These are phyloP conservation scores for Pisolithus microcarpus DNA, from an alignment of 768 basidiomycete genomes.

Conservation along the genomic window DNA sequence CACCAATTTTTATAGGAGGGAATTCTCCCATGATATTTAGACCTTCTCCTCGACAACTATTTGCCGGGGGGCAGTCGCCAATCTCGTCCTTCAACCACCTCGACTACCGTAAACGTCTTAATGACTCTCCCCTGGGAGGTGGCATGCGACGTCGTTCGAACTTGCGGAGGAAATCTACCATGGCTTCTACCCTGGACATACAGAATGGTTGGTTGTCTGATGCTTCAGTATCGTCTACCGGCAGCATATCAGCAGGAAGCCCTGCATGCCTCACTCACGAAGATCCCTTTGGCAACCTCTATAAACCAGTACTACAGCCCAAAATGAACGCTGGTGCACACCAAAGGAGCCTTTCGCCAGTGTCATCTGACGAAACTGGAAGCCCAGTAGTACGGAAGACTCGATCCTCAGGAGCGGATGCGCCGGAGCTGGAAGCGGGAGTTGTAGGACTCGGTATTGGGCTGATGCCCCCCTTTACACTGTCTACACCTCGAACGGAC, in stretches of 20 bases:
- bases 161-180: slow-evolving; percentile 22
- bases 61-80: slow-evolving; percentile 30
- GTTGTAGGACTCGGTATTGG: slow-evolving; percentile 34
- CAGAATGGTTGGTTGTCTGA: slow-evolving; percentile 26
- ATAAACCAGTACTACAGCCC: slow-evolving; percentile 25
- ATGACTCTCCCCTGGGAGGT: slow-evolving; percentile 42
- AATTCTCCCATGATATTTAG: slow-evolving; percentile 35
- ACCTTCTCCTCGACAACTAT: slow-evolving; percentile 35
- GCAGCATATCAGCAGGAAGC: slow-evolving; percentile 15
- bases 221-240: slow-evolving; percentile 21
- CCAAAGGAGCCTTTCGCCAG: slow-evolving; percentile 10
- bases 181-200: slow-evolving; percentile 20
- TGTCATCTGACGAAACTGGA: slow-evolving; percentile 30
- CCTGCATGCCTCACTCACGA: slow-evolving; percentile 25
- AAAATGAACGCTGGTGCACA: slow-evolving; percentile 6
- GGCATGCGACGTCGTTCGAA: slow-evolving; percentile 24
- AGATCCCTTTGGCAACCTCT: slow-evolving; percentile 45
- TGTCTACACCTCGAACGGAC: slow-evolving; percentile 33
- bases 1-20: slow-evolving; percentile 14
- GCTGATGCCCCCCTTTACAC: slow-evolving; percentile 48
- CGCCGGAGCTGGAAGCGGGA: slow-evolving; percentile 26
- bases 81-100: slow-evolving; percentile 24
- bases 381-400: slow-evolving; percentile 44
- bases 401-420: slow-evolving; percentile 15
- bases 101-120: slow-evolving; percentile 30